Percentiles rank a stretch among this genome's conserved stretches.
Conservation (phyloP, 164 flowering plant species). For the Magnolia sinica region DNA sequence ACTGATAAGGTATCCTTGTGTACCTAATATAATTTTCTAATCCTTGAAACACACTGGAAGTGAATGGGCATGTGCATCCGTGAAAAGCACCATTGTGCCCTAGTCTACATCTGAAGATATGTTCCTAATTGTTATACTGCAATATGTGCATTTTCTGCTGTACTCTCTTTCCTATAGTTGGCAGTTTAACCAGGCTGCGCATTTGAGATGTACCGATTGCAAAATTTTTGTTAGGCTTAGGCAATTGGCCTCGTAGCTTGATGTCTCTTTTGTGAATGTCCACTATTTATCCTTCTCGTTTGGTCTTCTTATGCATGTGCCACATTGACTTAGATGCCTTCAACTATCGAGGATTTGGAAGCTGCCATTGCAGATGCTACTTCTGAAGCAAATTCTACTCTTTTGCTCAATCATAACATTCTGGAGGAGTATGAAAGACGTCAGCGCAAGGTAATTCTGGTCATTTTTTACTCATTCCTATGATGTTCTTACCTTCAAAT, state of each 20-base stretch:
- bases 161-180: background rate
- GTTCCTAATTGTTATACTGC: too few species aligned
- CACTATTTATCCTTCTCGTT: background rate
- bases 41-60: too few species aligned
- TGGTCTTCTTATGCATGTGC: background rate
- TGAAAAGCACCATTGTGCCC: too few species aligned
- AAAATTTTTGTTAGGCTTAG: background rate
- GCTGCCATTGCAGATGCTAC: conserved; percentile 76
- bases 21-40: too few species aligned
- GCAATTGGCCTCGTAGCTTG: background rate
- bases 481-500: conserved; percentile 7
- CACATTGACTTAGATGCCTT: conserved; percentile 68
- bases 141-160: too few species aligned
- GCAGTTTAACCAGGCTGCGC: background rate
- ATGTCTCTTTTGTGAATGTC: background rate
- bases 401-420: conserved; percentile 72
- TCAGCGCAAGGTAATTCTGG: conserved; percentile 43
- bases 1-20: too few species aligned
- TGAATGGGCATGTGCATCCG: too few species aligned
- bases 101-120: too few species aligned
- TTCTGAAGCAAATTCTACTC: conserved; percentile 82
- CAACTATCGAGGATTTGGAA: conserved; percentile 85
- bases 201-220: too few species aligned
- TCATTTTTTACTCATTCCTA: background rate
- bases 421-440: conserved; percentile 83